Evolutionary conservation across 2,329 filamentous ascomycete genomes (phyloP), one percentile per base, ranked within the genome.

Genomic region (Penicillium rolfsii): DNA sequence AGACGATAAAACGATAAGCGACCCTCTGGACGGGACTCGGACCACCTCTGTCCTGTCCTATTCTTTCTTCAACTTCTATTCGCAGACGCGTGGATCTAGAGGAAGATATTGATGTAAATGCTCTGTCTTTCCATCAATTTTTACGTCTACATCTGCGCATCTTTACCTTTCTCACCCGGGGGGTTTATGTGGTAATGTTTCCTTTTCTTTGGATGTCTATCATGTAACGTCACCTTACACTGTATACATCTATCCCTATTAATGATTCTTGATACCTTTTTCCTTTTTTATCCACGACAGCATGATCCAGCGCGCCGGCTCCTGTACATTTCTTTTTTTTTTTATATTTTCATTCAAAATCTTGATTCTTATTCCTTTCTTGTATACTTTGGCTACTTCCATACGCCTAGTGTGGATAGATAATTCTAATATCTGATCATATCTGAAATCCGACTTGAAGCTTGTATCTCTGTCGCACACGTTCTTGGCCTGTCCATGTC

Each of bases 231-330:
- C 57, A 55, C 52, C 54, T 64, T 64, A 65, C 65, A 38, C 45
- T 63, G 58, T 66, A 64, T 30, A 48, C 66, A 64, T 68, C 58
- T 61, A 57, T 28, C n/a, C 48, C 53, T 63, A 56, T 63, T 60
- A 68, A 68, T 69, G 64, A 63, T 67, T 38, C 22, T 35, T 66
- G 65, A 68, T 68, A 68, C 61, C 64, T 68, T 69, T 69, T 69
- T 69, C 35, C 68, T 63, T 33, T 33, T 3, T 33, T 33, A 33
- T 67, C 55, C 60, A 69, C 59, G 67, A 69, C 64, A 63, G 64
- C 65, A 69, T 66, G 64, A 68, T 64, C 66, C 56, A 67, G 64
- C 65, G 64, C 65, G 58, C 63, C 60, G 64, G 55, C 48, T 67
- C 43, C 30, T 67, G 62, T 67, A 62, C 60, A 36, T 57, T 64